Conservation (phyloP, 2,329 filamentous ascomycete genomes). For the Penicillium sp. region DNA sequence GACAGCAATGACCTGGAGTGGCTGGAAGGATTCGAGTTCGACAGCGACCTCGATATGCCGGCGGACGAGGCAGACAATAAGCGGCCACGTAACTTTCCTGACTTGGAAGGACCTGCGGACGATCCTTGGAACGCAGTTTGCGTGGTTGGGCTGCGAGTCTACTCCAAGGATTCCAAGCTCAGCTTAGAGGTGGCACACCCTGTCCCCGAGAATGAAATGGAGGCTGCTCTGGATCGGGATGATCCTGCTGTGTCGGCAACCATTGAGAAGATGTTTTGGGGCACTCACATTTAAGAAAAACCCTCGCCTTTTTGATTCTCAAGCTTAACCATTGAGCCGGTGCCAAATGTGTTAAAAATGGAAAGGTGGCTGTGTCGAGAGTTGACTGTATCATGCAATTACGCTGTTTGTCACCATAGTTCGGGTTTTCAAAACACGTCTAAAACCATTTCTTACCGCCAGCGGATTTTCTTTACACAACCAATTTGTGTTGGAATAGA, state of each 20-base stretch:
- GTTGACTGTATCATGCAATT: not conserved
- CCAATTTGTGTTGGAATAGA: too few species aligned
- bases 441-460: too few species aligned
- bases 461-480: not conserved
- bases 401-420: not conserved
- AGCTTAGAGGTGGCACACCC: slow-evolving; percentile 53
- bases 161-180: slow-evolving; percentile 51
- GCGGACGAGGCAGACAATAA: slow-evolving; percentile 25
- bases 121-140: slow-evolving; percentile 61
- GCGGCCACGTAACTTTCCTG: not conserved
- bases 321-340: not conserved
- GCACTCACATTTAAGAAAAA: not conserved
- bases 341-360: too few species aligned
- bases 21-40: slow-evolving; percentile 43
- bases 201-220: slow-evolving; percentile 36
- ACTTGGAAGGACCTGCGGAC: slow-evolving; percentile 7
- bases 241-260: slow-evolving; percentile 38
- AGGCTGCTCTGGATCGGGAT: slow-evolving; percentile 46
- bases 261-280: slow-evolving; percentile 24
- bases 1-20: slow-evolving; percentile 34
- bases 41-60: slow-evolving; percentile 44
- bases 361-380: not conserved
- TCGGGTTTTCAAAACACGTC: not conserved
- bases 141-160: slow-evolving; percentile 59
- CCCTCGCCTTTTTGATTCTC: not conserved